Percentiles rank a stretch among this genome's conserved stretches.
Evolutionary conservation across 1,139 yeast genomes (phyloP).

Genomic region (Geotrichum histeridarum): DNA sequence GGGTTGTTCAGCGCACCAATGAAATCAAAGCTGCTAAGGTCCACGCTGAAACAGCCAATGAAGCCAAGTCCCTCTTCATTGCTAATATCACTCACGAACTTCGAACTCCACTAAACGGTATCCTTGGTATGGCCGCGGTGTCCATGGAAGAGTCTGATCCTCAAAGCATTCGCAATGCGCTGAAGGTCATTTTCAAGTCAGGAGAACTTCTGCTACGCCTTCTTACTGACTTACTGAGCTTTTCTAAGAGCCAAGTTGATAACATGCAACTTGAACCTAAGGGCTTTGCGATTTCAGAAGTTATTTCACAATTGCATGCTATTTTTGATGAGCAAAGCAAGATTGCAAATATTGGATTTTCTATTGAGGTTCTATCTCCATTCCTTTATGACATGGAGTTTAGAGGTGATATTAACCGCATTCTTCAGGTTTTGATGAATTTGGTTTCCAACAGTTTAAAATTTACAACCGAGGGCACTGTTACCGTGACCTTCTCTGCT

Average conservation of each 20-base stretch:
- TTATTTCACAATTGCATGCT: slow-evolving; percentile 78
- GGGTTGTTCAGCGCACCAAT: slow-evolving; percentile 78
- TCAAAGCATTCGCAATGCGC: slow-evolving; percentile 60
- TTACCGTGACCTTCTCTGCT: slow-evolving; percentile 51
- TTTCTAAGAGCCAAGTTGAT: slow-evolving; percentile 71
- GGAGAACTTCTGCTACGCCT: slow-evolving; percentile 83
- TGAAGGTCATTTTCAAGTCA: slow-evolving; percentile 74
- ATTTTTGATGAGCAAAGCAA: slow-evolving; percentile 81
- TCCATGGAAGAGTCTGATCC: slow-evolving; percentile 81
- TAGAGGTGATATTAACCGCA: slow-evolving; percentile 87
- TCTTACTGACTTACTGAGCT: slow-evolving; percentile 78
- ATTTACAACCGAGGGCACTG: slow-evolving; percentile 82
- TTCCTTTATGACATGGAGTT: slow-evolving; percentile 46
- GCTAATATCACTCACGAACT: slow-evolving; percentile 92
- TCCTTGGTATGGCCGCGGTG: slow-evolving; percentile 87
- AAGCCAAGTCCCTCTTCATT: slow-evolving; percentile 86
- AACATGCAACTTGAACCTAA: slow-evolving; percentile 75
- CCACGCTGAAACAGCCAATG: slow-evolving; percentile 63
- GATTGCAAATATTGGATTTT: slow-evolving; percentile 59
- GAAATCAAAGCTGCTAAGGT: slow-evolving; percentile 58
- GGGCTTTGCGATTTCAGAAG: slow-evolving; percentile 64
- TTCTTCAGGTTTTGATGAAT: slow-evolving; percentile 88
- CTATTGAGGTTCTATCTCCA: slow-evolving; percentile 43
- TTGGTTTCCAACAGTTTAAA: slow-evolving; percentile 84
- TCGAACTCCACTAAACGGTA: slow-evolving; percentile 88